These are phyloP conservation scores for Neurospora crassa DNA, from an alignment of 2,329 filamentous ascomycete genomes.

Conservation along the genomic window DNA sequence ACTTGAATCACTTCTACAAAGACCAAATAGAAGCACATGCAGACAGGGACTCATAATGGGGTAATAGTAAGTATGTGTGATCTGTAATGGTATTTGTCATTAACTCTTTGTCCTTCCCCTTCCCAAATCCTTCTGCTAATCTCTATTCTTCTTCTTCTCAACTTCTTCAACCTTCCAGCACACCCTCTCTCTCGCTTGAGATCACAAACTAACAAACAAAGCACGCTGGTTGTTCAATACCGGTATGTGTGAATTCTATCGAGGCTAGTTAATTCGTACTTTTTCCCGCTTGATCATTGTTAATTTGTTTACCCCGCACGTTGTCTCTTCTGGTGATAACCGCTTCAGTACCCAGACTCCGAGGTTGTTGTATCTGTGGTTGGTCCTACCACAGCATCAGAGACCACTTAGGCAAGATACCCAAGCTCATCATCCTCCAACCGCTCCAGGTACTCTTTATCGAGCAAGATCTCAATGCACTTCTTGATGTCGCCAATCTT, in stretches of 20 bases:
- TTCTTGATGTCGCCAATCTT: constrained; percentile 98
- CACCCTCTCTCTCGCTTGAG: too few relatives aligned
- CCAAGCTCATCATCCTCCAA: constrained; percentile 90
- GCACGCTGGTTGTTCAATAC: neutral
- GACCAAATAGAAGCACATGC: too few relatives aligned
- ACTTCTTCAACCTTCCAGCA: neutral
- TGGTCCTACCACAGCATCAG: neutral
- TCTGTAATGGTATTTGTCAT: neutral
- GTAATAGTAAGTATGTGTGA: neutral
- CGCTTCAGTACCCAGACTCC: too few relatives aligned
- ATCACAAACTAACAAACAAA: neutral
- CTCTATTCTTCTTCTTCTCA: neutral
- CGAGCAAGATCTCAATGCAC: constrained; percentile 95
- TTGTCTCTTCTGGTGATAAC: too few relatives aligned
- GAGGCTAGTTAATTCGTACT: neutral
- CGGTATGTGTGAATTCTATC: neutral
- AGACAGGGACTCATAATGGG: neutral
- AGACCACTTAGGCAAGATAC: constrained; percentile 67
- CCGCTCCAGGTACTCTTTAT: constrained; percentile 97
- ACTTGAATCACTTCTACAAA: too few relatives aligned
- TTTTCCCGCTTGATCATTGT: neutral
- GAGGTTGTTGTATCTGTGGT: neutral
- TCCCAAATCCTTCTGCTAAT: neutral
- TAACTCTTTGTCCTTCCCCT: neutral
- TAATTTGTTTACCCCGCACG: too few relatives aligned